Evolutionary conservation across 2,329 filamentous ascomycete genomes (phyloP), one percentile per base, ranked within the genome.

Genomic region (Magnaporthiopsis incrustans): DNA sequence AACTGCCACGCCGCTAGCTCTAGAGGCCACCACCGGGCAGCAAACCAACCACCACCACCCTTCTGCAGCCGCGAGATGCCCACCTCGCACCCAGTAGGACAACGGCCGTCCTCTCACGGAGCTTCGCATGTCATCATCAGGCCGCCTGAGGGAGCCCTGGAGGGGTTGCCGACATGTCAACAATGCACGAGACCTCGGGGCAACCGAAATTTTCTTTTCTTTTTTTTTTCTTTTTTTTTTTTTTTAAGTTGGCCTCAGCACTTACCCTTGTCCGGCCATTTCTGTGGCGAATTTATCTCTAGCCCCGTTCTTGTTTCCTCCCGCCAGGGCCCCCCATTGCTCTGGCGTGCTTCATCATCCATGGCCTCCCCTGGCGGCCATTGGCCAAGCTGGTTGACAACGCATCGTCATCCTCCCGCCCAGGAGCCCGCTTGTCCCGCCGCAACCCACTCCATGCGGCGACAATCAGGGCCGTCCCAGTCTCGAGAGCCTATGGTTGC

Each of bases 1-100:
- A 60, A 60, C 59, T 60, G 59, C 59, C 59, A 60, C 59, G 59
- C 59, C 33, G 59, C 35, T 27, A 44, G 59, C 26, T 33, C 30
- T 60, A 33, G 33, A 53, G 44, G 44, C 44, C 44, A 53, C 44
- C 44, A 53, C 44, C 44, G 44, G 44, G 44, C 44, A 53, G 44
- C 44, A 53, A 53, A 53, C 44, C 44, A 53, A 53, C 44, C 44
- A 53, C 44, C 44, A 53, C 7, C 44, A 25, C 44, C 44, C 44
- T 7, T n/a, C 18, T 25, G 22, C 44, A 53, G 44, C 44, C 44
- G 44, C 44, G 44, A 53, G n/a, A 53, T 53, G 44, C n/a, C 44
- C 44, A 53, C 44, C 44, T 35, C n/a, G 22, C 44, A 53, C 44
- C 44, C 44, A 50, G 44, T 10, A 50, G 44, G 18, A 4, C 38